Evolutionary conservation across 2,329 filamentous ascomycete genomes (phyloP), one percentile per base, ranked within the genome.

Genomic region (Xylaria sp.): DNA sequence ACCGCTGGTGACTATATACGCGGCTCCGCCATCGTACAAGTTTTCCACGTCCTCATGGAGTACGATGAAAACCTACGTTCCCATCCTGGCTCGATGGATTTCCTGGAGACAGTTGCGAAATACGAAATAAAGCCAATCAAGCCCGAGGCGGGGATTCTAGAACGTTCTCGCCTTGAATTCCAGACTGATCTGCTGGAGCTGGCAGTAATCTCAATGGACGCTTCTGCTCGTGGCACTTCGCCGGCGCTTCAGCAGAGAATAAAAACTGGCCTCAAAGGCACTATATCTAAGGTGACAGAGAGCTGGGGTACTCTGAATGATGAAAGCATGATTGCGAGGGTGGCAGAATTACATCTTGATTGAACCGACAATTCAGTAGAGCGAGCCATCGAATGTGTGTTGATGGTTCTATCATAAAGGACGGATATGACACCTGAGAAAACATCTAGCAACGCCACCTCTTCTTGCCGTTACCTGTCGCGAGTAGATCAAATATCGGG

Each of bases 1-100:
- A 60, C 43, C 34, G n/a, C 53, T 6, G 46, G 55, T 3, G 69
- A 72, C 56, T 71, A 71, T 48, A 32, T 72, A 28, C 68, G 70
- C 10, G 68, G 70, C 60, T 64, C 57, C 10, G 68, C 66, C n/a
- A 67, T 71, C 23, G 50, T 63, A 12, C 56, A 70, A 50, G 60
- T 45, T 12, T 60, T 71, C n/a, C 53, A 59, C 12, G 61, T 60
- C 36, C 53, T 71, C 2, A 45, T 68, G 30, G 67, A 70, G 23
- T 43, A 67, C 30, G 62, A 70, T 12, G 36, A 46, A 23, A 62
- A 39, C 52, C 55, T 46, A 15, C 53, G 25, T 15, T 55, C 55
- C 8, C 58, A 64, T n/a, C 45, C 58, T 3, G 60, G 45, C 1
- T 48, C 55, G 7, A 48, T 25, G 18, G 60, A 50, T 46, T 30